Percentiles rank a stretch among this genome's conserved stretches.
These are phyloP conservation scores for Chlamydomonas sphaeroides DNA, from an alignment of 139 green algal genomes.

Conservation along the genomic window DNA sequence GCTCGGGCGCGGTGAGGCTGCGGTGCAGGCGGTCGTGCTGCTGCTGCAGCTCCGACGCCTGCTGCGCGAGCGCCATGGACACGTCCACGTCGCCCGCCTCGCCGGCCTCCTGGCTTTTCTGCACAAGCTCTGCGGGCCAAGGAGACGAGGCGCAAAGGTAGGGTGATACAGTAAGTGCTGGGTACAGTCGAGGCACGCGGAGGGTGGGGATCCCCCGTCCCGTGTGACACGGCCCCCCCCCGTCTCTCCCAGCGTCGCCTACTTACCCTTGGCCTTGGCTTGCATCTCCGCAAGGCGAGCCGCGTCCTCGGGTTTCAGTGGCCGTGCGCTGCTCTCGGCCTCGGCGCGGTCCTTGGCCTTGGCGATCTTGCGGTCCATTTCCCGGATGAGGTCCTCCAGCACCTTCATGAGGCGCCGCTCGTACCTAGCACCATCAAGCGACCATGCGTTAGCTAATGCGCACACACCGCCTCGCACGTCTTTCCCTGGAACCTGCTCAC, in stretches of 20 bases:
- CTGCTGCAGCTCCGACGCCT: slow-evolving; percentile 69
- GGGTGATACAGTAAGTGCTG: no score
- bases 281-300: slow-evolving; percentile 71
- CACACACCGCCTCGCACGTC: no score
- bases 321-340: slow-evolving; percentile 69
- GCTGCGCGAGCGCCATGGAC: slow-evolving; percentile 67
- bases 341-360: slow-evolving; percentile 79
- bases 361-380: slow-evolving; percentile 90
- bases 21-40: slow-evolving; percentile 74
- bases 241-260: neutral
- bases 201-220: no score
- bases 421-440: no score
- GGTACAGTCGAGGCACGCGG: no score
- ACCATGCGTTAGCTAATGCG: no score
- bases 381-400: slow-evolving; percentile 76
- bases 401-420: slow-evolving; percentile 74
- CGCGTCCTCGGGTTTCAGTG: slow-evolving; percentile 68
- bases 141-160: no score
- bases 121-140: slow-evolving; percentile 66
- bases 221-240: neutral
- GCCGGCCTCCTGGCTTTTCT: slow-evolving; percentile 66
- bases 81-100: slow-evolving; percentile 86
- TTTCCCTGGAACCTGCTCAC: no score
- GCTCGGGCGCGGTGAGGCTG: slow-evolving; percentile 69
- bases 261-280: slow-evolving; percentile 57